Evolutionary conservation across 192 early-diverging fungal genomes (phyloP), one percentile per base, ranked within the genome.

Genomic region (Phycomyces nitens): DNA sequence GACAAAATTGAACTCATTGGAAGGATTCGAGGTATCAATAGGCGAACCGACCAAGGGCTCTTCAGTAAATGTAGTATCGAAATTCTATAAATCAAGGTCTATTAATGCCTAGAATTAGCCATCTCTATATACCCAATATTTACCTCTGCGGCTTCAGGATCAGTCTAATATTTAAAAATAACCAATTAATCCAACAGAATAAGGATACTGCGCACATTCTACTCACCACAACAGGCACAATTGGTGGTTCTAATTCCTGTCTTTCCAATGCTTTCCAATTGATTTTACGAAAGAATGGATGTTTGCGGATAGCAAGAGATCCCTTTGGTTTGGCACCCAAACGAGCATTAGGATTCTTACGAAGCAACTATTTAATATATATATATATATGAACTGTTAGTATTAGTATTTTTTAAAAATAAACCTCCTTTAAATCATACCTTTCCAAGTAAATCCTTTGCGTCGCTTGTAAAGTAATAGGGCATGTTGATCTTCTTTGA

Each of bases 401-500:
- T 63, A 11, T 85, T 75, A 41, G 64, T 63, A 11, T 16, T 21
- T 24, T 50, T 2, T 14, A 0, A 38, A 24, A 34, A 34, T 58
- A 42, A 11, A 49, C 3, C n/a, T 10, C 0, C 80, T 85, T 8
- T 73, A 71, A 6, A 23, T 10, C 8, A 59, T 52, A 82, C 80
- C 75, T 88, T 91, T 18, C 74, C 82, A 56, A 90, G 76, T 29
- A 97, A 71, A 74, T 93, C 90, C 64, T 85, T 86, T 27, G 91
- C 88, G 21, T 86, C 83, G 20, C 85, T 64, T 2, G 91, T 89
- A 42, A 95, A 58, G 64, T 91, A 95, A 40, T 85, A 84, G 8
- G 94, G 94, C 63, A 89, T 82, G 12, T 76, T 75, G 21, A 92
- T 72, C 70, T 94, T 93, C 70, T 88, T 89, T 53, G 86, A 87